Percentiles rank a stretch among this genome's conserved stretches.
Evolutionary conservation across 78 protist species (phyloP).

Genomic region (Tieghemostelium lacteum): DNA sequence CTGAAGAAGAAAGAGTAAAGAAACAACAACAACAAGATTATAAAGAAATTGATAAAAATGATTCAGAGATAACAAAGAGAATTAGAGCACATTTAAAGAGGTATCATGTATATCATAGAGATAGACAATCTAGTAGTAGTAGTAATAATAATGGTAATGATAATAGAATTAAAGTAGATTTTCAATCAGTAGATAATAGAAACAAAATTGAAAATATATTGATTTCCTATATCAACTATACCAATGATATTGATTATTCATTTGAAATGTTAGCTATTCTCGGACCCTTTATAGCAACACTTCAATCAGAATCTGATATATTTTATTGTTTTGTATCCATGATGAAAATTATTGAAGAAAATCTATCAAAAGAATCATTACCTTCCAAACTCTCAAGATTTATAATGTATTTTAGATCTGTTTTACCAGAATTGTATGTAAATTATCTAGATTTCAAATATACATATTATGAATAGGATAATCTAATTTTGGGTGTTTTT

Average conservation of each 20-base stretch:
- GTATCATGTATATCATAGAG: constrained; percentile 48
- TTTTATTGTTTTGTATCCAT: constrained; percentile 55
- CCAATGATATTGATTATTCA: constrained; percentile 66
- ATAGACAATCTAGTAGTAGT: not conserved
- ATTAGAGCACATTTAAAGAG: constrained; percentile 63
- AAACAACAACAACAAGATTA: constrained; percentile 79
- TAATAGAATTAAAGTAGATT: constrained; percentile 43
- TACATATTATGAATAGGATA: not conserved
- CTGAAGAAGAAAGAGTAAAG: constrained; percentile 71
- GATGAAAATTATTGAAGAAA: constrained; percentile 78
- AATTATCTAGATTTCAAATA: not conserved
- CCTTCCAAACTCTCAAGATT: constrained; percentile 70
- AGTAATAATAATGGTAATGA: constrained; percentile 12
- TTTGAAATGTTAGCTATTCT: constrained; percentile 59
- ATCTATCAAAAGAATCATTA: constrained; percentile 51
- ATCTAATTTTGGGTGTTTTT: not conserved
- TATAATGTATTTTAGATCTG: constrained; percentile 76
- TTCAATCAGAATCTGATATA: constrained; percentile 73
- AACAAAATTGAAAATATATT: constrained; percentile 71
- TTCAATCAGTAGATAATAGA: constrained; percentile 67
- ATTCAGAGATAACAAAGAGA: constrained; percentile 63
- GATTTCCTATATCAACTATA: constrained; percentile 63
- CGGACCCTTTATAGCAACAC: constrained; percentile 74
- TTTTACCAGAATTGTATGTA: constrained; percentile 74
- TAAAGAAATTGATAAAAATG: constrained; percentile 81